Base-by-base conservation (phyloP, 176 grass and related monocot species). In the Poa pratensis region DNA sequence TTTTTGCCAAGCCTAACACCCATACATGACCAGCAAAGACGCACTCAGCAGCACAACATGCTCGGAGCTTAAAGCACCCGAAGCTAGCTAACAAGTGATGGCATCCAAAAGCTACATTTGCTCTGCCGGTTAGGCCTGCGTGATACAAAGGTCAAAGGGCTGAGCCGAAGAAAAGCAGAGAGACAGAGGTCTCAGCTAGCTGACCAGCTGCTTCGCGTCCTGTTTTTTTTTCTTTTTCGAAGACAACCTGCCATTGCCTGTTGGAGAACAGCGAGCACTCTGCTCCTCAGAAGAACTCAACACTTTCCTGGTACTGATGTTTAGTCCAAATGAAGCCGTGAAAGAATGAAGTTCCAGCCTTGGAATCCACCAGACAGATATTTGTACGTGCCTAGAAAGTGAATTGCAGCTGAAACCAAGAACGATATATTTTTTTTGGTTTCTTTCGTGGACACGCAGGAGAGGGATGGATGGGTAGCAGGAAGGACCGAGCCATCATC, bases 161-260 rank as follows among this genome's bases (percentile, higher is more conserved):
- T 75, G 75, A 90, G 58, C 68, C 22, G 18, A 75, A 83, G 59
- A 80, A 90, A 87, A 79, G 80, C 49, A 75, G 48, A 39, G 73
- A 83, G 19, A 5, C 34, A n/a, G n/a, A n/a, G n/a, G n/a, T n/a
- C n/a, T n/a, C n/a, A n/a, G n/a, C n/a, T n/a, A n/a, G n/a, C n/a
- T n/a, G n/a, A n/a, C n/a, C n/a, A n/a, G n/a, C n/a, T n/a, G n/a
- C n/a, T n/a, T n/a, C n/a, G n/a, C n/a, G n/a, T n/a, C n/a, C n/a
- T n/a, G n/a, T n/a, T n/a, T n/a, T n/a, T n/a, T n/a, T n/a, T n/a
- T n/a, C n/a, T n/a, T n/a, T n/a, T n/a, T n/a, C n/a, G n/a, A n/a
- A n/a, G n/a, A n/a, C n/a, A n/a, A n/a, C n/a, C n/a, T 1, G 35
- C 19, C 19, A 12, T 42, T 9, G n/a, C 0, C 5, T 46, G 69